Conservation (phyloP, 1,284 basidiomycete genomes). For the Austroboletus olivaceoglutinosus region DNA sequence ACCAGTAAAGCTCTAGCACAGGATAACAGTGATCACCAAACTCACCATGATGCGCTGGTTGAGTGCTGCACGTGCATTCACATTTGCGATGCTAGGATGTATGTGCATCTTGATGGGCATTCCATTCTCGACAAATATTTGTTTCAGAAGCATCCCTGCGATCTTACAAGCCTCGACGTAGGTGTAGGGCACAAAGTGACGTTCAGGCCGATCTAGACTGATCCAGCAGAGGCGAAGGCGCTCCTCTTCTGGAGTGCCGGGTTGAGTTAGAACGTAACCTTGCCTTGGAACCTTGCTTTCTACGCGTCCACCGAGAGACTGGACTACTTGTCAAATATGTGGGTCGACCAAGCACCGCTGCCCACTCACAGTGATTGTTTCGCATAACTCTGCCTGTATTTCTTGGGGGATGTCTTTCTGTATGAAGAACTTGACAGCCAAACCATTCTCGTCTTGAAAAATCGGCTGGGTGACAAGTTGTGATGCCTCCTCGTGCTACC, state of each 20-base stretch:
- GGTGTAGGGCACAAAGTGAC: constrained; percentile 74
- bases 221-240: constrained; percentile 70
- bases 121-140: constrained; percentile 67
- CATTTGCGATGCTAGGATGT: constrained; percentile 71
- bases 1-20: not conserved
- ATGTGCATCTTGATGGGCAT: constrained; percentile 70
- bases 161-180: constrained; percentile 77
- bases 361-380: constrained; percentile 58
- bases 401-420: constrained; percentile 72
- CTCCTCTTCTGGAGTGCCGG: constrained; percentile 63
- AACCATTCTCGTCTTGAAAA: constrained; percentile 62
- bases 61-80: constrained; percentile 62
- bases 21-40: constrained; percentile 9
- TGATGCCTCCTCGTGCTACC: not conserved
- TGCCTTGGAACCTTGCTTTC: constrained; percentile 71
- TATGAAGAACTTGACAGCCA: constrained; percentile 76
- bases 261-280: constrained; percentile 70
- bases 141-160: constrained; percentile 64
- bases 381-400: constrained; percentile 63
- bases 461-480: constrained; percentile 45
- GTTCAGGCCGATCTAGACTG: constrained; percentile 61
- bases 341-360: not conserved
- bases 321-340: constrained; percentile 9
- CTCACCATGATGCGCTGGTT: constrained; percentile 66
- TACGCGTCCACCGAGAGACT: constrained; percentile 72